Conservation (phyloP, 352 stramenopile genomes). For the Pythium sukuiense region DNA sequence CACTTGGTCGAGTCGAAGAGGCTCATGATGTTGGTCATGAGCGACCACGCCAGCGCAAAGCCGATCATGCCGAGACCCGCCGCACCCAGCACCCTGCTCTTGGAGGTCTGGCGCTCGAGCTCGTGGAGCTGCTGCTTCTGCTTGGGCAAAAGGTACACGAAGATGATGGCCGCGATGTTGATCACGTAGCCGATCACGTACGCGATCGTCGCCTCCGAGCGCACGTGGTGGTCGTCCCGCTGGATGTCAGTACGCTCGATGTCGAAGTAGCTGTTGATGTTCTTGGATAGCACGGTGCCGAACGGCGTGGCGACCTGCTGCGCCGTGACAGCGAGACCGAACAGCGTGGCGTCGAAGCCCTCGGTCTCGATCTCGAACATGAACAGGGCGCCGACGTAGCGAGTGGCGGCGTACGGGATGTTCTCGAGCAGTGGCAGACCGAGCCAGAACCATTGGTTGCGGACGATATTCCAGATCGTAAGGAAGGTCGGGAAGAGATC, state of each 20-base stretch:
- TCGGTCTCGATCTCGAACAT: slow-evolving; percentile 27
- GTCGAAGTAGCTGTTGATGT: slow-evolving; percentile 21
- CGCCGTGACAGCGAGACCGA: slow-evolving; percentile 29
- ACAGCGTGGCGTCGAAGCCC: slow-evolving; percentile 29
- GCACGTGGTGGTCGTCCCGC: slow-evolving; percentile 19
- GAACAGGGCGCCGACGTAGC: slow-evolving; percentile 22
- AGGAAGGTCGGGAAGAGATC: slow-evolving; percentile 26
- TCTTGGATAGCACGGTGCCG: slow-evolving; percentile 24
- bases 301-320: slow-evolving; percentile 24
- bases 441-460: slow-evolving; percentile 27
- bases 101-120: slow-evolving; percentile 23
- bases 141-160: slow-evolving; percentile 22
- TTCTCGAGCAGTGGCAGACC: slow-evolving; percentile 28
- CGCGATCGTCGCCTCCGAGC: slow-evolving; percentile 26
- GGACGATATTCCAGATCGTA: slow-evolving; percentile 28
- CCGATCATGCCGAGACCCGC: slow-evolving; percentile 17
- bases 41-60: slow-evolving; percentile 25
- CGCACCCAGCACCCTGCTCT: slow-evolving; percentile 12
- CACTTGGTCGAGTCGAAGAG: slow-evolving; percentile 30
- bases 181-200: slow-evolving; percentile 29
- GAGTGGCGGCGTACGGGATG: slow-evolving; percentile 17
- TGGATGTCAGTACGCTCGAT: slow-evolving; percentile 17
- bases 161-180: slow-evolving; percentile 27
- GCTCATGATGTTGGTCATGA: slow-evolving; percentile 34
- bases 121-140: slow-evolving; percentile 30